Base-by-base conservation (phyloP, 805 yeast genomes). In the Diddensiella transvaalensis region DNA sequence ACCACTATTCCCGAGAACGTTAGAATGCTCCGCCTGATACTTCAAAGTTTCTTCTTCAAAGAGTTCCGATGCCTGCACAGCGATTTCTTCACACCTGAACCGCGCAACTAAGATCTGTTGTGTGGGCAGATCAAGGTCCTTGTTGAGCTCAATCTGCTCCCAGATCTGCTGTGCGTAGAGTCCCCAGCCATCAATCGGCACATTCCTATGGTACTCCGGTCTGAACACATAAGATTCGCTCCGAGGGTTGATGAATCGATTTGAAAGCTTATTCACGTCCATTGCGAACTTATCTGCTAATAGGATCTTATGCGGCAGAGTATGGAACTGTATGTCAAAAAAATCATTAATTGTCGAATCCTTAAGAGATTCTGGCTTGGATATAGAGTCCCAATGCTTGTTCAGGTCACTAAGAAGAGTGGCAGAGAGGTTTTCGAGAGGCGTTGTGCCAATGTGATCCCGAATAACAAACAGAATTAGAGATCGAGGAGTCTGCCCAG, bases 121-220 rank as follows among this genome's bases (percentile, higher is more conserved):
- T 1, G 98, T 90, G 22, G 99, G 99, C 55, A 93, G 74, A 68
- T 93, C 99, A 54, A 93, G 77, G 64, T 93, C 99, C 67, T 88
- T 90, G 69, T 93, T 93, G 52, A 77, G 75, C 64, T 88, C 96
- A 59, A 93, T 93, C 66, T 88, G 96, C 44, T 86, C 83, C 99
- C 99, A 93, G 56, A 96, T 83, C 61, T 83, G 85, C 47, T 81
- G 83, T 1, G 96, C 89, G 60, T 93, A 93, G 64, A 89, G 68
- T 3, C 91, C 77, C 98, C 99, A 93, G 21, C 97, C 98, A 67
- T 93, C 99, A 46, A 91, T 74, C 8, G 99, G 99, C 48, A 93
- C 80, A 42, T 77, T 74, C 56, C 93, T 89, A 61, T 87, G 96
- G 64, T 88, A 90, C 42, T 79, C 74, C 1, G 77, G 74, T 50